Conservation (phyloP, 129 eudicot species). For the Glebionis coronaria region DNA sequence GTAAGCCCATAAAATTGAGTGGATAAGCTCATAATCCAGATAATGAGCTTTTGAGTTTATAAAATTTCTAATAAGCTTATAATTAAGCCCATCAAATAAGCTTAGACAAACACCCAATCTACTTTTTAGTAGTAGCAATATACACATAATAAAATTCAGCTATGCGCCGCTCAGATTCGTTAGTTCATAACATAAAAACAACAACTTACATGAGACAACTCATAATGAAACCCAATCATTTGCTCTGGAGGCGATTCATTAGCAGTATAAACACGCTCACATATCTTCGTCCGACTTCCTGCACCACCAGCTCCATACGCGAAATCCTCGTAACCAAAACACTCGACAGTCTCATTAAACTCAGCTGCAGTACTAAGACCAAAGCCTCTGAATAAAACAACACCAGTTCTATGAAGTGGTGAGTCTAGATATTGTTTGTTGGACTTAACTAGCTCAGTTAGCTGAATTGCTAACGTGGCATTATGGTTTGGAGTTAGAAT, state of each 20-base stretch:
- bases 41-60: too few relatives aligned
- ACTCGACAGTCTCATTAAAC: slow-evolving; percentile 70
- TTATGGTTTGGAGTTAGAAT: slow-evolving; percentile 42
- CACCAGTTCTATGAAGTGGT: slow-evolving; percentile 49
- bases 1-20: too few relatives aligned
- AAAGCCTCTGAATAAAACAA: slow-evolving; percentile 58
- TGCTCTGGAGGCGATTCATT: slow-evolving; percentile 10
- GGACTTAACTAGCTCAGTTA: slow-evolving; percentile 35
- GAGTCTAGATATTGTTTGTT: slow-evolving; percentile 45
- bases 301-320: slow-evolving; percentile 77
- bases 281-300: slow-evolving; percentile 59
- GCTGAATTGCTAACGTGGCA: background rate
- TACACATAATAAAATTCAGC: background rate
- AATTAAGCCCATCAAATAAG: too few relatives aligned
- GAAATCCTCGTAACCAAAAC: slow-evolving; percentile 63
- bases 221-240: background rate
- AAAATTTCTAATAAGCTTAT: too few relatives aligned
- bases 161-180: too few relatives aligned
- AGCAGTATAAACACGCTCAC: slow-evolving; percentile 48
- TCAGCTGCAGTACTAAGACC: slow-evolving; percentile 38
- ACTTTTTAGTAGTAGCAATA: background rate
- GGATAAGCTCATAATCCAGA: too few relatives aligned
- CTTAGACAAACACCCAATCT: background rate
- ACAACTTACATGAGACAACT: background rate
- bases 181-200: too few relatives aligned